Conservation (phyloP, 2,329 filamentous ascomycete species). For the Coniochaeta pulveracea region DNA sequence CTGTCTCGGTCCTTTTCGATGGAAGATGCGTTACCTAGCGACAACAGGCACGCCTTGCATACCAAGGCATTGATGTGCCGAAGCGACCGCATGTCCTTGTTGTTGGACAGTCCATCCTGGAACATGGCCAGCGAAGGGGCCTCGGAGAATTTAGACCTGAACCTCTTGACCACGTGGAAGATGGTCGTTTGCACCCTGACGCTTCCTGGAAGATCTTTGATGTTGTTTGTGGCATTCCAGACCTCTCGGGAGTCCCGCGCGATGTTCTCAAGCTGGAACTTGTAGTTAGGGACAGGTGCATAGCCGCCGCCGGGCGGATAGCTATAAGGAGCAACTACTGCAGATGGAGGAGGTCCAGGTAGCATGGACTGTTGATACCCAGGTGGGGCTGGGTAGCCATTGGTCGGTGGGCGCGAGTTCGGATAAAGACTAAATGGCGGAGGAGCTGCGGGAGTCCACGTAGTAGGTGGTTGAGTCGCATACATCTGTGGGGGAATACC, state of each 20-base stretch:
- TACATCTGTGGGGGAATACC: too few relatives aligned
- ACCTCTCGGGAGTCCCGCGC: constrained; percentile 44
- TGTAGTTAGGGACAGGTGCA: constrained; percentile 23
- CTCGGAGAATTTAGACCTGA: constrained; percentile 43
- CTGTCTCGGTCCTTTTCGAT: constrained; percentile 23
- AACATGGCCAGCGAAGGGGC: constrained; percentile 47
- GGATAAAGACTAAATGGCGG: too few relatives aligned
- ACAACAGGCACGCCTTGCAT: constrained; percentile 41
- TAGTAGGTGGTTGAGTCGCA: too few relatives aligned
- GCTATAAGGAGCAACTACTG: constrained; percentile 9
- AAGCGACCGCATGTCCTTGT: constrained; percentile 44
- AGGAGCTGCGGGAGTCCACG: too few relatives aligned
- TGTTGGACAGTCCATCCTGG: constrained; percentile 44
- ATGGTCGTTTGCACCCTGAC: constrained; percentile 54
- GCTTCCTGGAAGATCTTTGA: constrained; percentile 50
- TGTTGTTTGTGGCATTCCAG: constrained; percentile 48
- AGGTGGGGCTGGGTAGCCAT: constrained; percentile 6
- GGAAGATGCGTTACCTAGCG: constrained; percentile 16
- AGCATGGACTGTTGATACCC: constrained; percentile 1
- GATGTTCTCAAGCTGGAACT: constrained; percentile 38
- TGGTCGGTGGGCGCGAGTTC: too few relatives aligned
- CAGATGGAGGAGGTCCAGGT: constrained; percentile 6
- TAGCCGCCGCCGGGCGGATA: constrained; percentile 14
- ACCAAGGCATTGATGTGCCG: constrained; percentile 39
- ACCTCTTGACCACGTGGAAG: constrained; percentile 48